Base-by-base conservation (phyloP, 257 asterid genomes). In the Jasminum sambac region DNA sequence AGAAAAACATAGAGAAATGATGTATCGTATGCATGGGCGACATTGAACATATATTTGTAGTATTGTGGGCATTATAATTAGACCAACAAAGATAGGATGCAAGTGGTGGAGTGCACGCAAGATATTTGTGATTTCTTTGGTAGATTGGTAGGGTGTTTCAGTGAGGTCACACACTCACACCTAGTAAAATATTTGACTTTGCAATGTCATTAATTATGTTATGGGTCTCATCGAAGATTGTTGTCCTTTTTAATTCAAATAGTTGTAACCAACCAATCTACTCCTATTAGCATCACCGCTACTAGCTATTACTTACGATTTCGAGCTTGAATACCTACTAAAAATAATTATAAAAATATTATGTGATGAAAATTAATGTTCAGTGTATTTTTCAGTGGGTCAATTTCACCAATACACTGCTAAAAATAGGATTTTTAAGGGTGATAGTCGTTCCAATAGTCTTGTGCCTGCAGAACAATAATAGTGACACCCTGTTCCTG, bases 31-130 rank as follows among this genome's bases (percentile, higher is more conserved):
- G 30, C 14, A 17, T 9, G 14, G 0, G 61, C 11, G 2, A 5
- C 11, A 50, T n/a, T n/a, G 60, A 8, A 0, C 24, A 21, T 24
- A 21, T 21, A 55, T 26, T 17, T 17, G 59, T 50, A 11, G 59
- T 30, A 5, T 11, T 39, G 11, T 39, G 43, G 43, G 43, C n/a
- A 1, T 50, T 17, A n/a, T n/a, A n/a, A n/a, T 17, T 11, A 24
- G 19, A 11, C 26, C 59, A 50, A 50, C 17, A 50, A 17, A 50
- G 36, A 30, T 30, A 30, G n/a, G 59, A 50, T 6, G 17, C 19
- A 50, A 50, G 17, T 19, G 59, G 26, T 55, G 36, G 14, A 55
- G 62, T 55, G 36, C n/a, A 55, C 62, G 62, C 62, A 55, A 55
- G 16, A 55, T 23, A 55, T 21, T 21, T 23, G 36, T 19, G 36